Evolutionary conservation across 768 basidiomycete species (phyloP), one percentile per base, ranked within the genome.

Genomic region (Lactarius vividus): DNA sequence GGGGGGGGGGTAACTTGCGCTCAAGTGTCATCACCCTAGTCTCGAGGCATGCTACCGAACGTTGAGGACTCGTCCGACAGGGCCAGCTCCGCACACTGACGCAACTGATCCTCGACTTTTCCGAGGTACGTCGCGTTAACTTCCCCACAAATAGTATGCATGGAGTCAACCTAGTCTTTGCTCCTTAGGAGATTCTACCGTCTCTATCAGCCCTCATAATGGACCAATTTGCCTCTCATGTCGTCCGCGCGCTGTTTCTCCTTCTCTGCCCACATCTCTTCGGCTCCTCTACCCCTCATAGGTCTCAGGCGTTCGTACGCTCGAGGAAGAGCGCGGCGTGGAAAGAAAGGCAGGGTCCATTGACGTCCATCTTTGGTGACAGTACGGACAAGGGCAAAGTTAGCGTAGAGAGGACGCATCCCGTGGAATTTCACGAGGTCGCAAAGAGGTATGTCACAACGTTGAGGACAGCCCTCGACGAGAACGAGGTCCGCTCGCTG

Each of bases 191-290:
- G 82, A 72, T 98, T 39, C 71, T 86, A 1, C 86, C 88, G 0
- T 75, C 77, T 4, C 79, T 96, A 39, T 75, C 85, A 0, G 78
- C 81, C 9, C 83, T 96, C 53, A 77, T 96, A 46, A 86, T 88
- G 79, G 88, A 96, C 71, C 88, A 90, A 37, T 96, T 94, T 72
- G 94, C 90, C 40, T 96, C 96, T 0, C 96, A 98, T 70, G 92
- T 95, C 52, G 69, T 96, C 55, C 88, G 96, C 42, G 85, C 89
- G 28, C 76, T 98, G 2, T 82, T 98, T 16, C 73, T 89, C 5
- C 80, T 97, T 52, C 80, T 97, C n/a, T 87, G 85, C 16, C 91
- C 92, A 0, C 77, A 80, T 33, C 72, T 85, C 2, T 80, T 83
- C 4, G 68, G 78, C 16, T 76, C 77, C 4, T 80, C 77, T 18